phyloP scores from a whole-genome alignment of 2,329 filamentous ascomycete genomes.

The Sclerotinia subarctica region DNA sequence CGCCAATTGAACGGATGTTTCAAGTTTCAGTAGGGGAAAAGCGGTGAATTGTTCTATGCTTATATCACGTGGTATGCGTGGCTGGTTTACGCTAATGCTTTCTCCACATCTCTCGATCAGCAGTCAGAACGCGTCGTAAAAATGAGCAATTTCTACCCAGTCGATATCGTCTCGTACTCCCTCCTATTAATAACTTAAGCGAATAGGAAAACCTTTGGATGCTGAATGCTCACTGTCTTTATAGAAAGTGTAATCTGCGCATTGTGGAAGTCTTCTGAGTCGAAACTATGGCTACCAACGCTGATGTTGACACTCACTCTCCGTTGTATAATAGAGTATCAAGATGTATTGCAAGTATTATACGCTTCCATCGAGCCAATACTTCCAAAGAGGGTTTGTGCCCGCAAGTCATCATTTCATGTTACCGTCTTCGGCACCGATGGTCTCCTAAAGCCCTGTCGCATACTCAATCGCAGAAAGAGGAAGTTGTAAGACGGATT shows the following conservation, averaged over 20 bases:
- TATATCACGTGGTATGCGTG: neutral
- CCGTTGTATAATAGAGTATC: conserved; percentile 12
- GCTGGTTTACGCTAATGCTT: neutral
- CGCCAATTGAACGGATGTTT: too few relatives aligned
- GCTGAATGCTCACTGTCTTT: neutral
- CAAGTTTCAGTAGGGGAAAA: too few relatives aligned
- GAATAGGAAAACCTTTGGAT: neutral
- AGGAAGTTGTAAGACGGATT: conserved; percentile 13
- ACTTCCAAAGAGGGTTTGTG: conserved; percentile 19
- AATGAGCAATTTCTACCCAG: neutral
- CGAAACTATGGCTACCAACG: neutral
- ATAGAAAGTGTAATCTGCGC: neutral
- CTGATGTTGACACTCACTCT: neutral
- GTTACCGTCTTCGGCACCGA: conserved; percentile 12
- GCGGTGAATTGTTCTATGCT: neutral
- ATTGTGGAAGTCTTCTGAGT: neutral
- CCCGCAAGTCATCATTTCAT: conserved; percentile 19
- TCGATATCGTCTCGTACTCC: neutral
- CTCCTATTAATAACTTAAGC: neutral
- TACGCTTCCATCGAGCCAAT: conserved; percentile 17
- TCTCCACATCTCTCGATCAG: neutral
- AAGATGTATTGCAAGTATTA: conserved; percentile 17
- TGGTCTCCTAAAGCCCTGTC: conserved; percentile 12
- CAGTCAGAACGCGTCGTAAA: neutral
- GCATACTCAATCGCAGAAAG: conserved; percentile 8